Percentiles rank a stretch among this genome's conserved stretches.
These are phyloP conservation scores for Lactarius deliciosus DNA, from an alignment of 768 basidiomycete genomes.

Conservation along the genomic window DNA sequence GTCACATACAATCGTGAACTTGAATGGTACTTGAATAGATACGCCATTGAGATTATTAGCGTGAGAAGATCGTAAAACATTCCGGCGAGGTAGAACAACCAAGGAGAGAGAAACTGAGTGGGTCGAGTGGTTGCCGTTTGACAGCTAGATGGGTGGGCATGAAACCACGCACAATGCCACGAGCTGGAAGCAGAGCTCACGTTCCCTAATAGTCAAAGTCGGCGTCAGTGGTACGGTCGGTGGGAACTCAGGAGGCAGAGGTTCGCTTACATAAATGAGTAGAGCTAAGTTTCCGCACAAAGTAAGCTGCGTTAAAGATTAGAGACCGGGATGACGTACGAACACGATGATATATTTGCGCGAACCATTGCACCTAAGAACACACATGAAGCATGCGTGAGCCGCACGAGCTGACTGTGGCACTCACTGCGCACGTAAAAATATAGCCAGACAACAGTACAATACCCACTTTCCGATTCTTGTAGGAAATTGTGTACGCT, in stretches of 20 bases:
- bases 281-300: conserved; percentile 21
- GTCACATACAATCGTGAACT: conserved; percentile 35
- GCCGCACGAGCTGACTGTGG: conserved; percentile 28
- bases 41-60: conserved; percentile 49
- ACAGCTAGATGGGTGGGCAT: conserved; percentile 44
- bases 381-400: neutral
- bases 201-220: conserved; percentile 35
- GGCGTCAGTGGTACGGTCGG: neutral
- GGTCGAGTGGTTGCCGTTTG: conserved; percentile 37
- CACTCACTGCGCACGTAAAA: conserved; percentile 45
- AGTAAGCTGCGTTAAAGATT: conserved; percentile 11
- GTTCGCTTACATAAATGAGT: neutral
- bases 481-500: conserved; percentile 56
- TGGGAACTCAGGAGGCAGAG: neutral
- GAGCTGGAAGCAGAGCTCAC: conserved; percentile 31
- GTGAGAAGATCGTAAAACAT: conserved; percentile 58
- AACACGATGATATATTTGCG: conserved; percentile 50
- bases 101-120: conserved; percentile 41
- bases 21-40: conserved; percentile 50
- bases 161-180: neutral
- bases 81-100: conserved; percentile 57
- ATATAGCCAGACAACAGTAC: conserved; percentile 45
- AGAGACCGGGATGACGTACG: conserved; percentile 39
- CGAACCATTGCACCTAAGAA: conserved; percentile 53
- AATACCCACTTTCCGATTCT: conserved; percentile 44